phyloP scores from a whole-genome alignment of 371 early-diverging fungal genomes.

The Chytridiales sp. region DNA sequence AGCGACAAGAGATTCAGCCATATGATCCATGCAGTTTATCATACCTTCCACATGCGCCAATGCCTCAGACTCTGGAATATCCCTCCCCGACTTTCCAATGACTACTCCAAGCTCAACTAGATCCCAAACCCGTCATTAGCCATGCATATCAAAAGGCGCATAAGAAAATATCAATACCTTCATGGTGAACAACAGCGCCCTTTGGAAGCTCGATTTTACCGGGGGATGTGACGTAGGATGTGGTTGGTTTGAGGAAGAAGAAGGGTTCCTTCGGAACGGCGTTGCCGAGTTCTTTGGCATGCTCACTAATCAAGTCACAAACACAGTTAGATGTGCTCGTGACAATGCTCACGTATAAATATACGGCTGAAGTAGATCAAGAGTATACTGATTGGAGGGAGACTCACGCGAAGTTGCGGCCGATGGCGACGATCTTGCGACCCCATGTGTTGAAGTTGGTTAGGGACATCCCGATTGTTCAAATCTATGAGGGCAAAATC shows the following conservation, averaged over 20 bases:
- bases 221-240: constrained; percentile 71
- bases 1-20: not conserved
- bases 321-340: not conserved
- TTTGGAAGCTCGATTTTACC: constrained; percentile 78
- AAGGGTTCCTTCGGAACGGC: constrained; percentile 84
- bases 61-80: constrained; percentile 67
- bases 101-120: constrained; percentile 90
- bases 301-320: constrained; percentile 57
- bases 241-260: constrained; percentile 93
- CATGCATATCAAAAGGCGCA: not conserved
- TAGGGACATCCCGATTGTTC: too few species aligned
- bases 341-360: not conserved
- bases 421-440: constrained; percentile 90
- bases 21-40: not conserved
- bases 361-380: not conserved
- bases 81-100: constrained; percentile 80
- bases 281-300: constrained; percentile 91
- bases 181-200: constrained; percentile 85
- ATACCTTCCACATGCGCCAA: constrained; percentile 65
- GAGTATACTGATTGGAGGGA: not conserved
- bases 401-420: constrained; percentile 70
- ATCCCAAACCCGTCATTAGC: too few species aligned
- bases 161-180: constrained; percentile 48
- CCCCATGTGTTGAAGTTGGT: too few species aligned
- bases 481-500: too few species aligned